Evolutionary conservation across 1,284 basidiomycete species (phyloP), one percentile per base, ranked within the genome.

Genomic region (Apiotrichum akiyoshidainum): DNA sequence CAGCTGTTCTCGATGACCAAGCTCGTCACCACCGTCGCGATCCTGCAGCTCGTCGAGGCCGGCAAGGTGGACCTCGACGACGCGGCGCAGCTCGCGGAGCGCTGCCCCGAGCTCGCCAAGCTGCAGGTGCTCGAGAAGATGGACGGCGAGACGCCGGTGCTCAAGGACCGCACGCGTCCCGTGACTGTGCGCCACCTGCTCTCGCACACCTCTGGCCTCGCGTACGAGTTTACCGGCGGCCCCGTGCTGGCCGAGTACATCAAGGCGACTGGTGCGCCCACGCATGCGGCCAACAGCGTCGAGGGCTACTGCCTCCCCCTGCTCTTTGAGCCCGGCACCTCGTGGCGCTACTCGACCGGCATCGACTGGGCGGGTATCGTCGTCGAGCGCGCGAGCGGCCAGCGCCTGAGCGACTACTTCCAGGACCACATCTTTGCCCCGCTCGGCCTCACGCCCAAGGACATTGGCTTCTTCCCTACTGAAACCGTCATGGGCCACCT

Each of bases 321-420:
- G n/a, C 41, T 69, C 16, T 74, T 64, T 53, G 67, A 74, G 46
- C 74, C 73, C 8, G 73, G 72, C 2, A 66, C 64, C 2, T 51
- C 52, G 6, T 76, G 60, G 57, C 26, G 19, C 34, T 75, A 75
- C 63, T 55, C 57, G 10, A 60, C 63, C 41, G 70, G 71, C 0
- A 73, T 75, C 35, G 78, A 79, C 55, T 76, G 69, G 71, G 65
- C 68, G 35, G 76, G 69, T 2, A 42, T 65, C 52, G 26, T 72
- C 50, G 65, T 78, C 45, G 63, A 65, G 44, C 68, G 76, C 22
- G 57, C 68, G 21, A 66, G 64, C 1, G 72, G 71, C 2, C 39
- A 57, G 21, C 54, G 52, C 1, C 65, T 77, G 8, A 72, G 73
- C 47, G 67, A 66, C 1, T 73, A 69, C 54, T 71, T 61, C 49